Evolutionary conservation across 2,329 filamentous ascomycete genomes (phyloP).

Genomic region (Colletotrichum eleusines): DNA sequence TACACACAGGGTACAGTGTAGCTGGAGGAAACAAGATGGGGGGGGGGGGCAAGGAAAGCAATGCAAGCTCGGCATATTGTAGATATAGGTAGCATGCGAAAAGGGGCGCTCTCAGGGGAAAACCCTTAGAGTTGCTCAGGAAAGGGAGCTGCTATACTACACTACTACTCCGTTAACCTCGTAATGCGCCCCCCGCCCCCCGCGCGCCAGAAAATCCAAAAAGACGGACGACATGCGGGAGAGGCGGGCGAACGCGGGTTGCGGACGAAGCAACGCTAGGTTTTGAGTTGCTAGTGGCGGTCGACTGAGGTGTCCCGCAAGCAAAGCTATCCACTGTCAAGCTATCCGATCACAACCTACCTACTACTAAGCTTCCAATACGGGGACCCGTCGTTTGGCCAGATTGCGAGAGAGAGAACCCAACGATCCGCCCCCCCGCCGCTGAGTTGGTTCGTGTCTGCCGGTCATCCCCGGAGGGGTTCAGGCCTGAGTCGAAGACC

Average conservation of each 20-base stretch:
- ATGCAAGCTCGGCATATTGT: background rate
- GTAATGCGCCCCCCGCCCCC: background rate
- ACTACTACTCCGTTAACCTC: conserved; percentile 8
- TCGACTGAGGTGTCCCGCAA: background rate
- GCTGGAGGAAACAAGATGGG: background rate
- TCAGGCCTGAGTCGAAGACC: background rate
- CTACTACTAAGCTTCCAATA: background rate
- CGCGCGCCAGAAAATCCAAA: background rate
- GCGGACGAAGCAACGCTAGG: background rate
- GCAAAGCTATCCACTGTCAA: background rate
- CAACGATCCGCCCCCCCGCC: background rate
- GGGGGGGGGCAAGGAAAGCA: background rate
- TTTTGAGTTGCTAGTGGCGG: background rate
- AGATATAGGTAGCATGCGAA: background rate
- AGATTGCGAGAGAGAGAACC: background rate
- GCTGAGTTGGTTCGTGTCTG: background rate
- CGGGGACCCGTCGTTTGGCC: background rate
- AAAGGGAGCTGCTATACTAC: no score
- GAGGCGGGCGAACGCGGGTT: background rate
- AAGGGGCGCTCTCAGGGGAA: background rate
- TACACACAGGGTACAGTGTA: background rate
- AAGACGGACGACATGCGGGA: background rate
- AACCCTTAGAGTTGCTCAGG: background rate
- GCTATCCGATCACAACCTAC: background rate
- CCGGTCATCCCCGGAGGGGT: background rate